Base-by-base conservation (phyloP, 805 yeast species). In the Lipomyces orientalis region DNA sequence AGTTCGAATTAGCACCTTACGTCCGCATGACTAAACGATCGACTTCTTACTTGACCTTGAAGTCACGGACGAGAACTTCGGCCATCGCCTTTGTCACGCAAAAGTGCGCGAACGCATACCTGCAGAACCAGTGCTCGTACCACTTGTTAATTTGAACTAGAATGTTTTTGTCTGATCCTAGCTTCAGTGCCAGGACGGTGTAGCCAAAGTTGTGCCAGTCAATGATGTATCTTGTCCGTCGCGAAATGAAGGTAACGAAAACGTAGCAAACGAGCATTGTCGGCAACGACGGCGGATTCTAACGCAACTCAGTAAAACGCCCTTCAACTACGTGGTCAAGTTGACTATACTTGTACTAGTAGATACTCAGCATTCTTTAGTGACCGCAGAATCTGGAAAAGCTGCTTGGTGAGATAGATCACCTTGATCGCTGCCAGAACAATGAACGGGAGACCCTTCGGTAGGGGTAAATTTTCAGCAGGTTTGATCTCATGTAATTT, bases 201-300 rank as follows among this genome's bases (percentile, higher is more conserved):
- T 86, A 94, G 54, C 96, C 97, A 73, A 95, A 82, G 78, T 95
- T 95, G 78, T 95, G 99, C 99, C 99, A 95, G 79, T 95, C 99
- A 60, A 95, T 86, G 25, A 95, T 83, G 31, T 94, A 78, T 74
- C 84, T 83, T 4, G 93, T 82, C 1, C 87, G 83, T 12, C 86
- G 84, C 55, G 86, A 76, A 67, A 81, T 78, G 19, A 86, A 46
- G 57, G 80, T 77, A 65, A 85, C 84, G 75, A 85, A 87, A 0
- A 88, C 29, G 1, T 89, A 84, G 0, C 87, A 83, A 1, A 93
- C 80, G 0, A 90, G 85, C 16, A 95, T 78, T 1, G 92, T 81
- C 0, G 99, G 99, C 59, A 95, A 83, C 2, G 91, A 86, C 0
- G 99, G 99, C 0, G 99, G 99, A 77, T 94, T 95, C 79, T 81